Percentiles rank a stretch among this genome's conserved stretches.
These are phyloP conservation scores for Tricholoma terreum DNA, from an alignment of 768 basidiomycete species.

Conservation along the genomic window DNA sequence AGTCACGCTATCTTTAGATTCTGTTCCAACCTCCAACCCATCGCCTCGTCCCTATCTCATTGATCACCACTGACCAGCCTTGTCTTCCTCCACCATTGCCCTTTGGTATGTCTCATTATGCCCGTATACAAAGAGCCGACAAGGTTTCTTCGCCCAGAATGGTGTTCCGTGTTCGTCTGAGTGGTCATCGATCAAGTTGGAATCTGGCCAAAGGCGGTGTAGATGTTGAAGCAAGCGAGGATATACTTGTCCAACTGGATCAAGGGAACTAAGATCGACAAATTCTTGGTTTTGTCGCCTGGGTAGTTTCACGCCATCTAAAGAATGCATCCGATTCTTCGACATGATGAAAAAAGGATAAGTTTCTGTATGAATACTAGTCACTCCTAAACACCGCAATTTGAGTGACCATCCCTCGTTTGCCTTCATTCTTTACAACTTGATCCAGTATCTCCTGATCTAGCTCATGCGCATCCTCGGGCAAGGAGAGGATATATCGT, in stretches of 20 bases:
- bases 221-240: neutral
- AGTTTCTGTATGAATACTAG: neutral
- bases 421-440: neutral
- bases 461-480: neutral
- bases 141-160: neutral
- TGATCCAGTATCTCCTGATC: neutral
- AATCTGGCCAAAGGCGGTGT: neutral
- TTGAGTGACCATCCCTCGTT: neutral
- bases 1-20: too few species aligned
- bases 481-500: neutral
- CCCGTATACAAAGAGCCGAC: too few species aligned
- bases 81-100: too few species aligned
- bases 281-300: neutral
- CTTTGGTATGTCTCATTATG: too few species aligned
- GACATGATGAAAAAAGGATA: neutral
- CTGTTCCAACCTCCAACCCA: too few species aligned
- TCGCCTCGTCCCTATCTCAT: too few species aligned
- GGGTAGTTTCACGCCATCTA: neutral
- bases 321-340: neutral
- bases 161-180: neutral
- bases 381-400: neutral
- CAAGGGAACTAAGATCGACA: neutral
- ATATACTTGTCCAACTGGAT: neutral
- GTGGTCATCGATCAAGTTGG: neutral
- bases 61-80: too few species aligned